These are phyloP conservation scores for Globisporangium apiculatum DNA, from an alignment of 352 stramenopile genomes.

Conservation along the genomic window DNA sequence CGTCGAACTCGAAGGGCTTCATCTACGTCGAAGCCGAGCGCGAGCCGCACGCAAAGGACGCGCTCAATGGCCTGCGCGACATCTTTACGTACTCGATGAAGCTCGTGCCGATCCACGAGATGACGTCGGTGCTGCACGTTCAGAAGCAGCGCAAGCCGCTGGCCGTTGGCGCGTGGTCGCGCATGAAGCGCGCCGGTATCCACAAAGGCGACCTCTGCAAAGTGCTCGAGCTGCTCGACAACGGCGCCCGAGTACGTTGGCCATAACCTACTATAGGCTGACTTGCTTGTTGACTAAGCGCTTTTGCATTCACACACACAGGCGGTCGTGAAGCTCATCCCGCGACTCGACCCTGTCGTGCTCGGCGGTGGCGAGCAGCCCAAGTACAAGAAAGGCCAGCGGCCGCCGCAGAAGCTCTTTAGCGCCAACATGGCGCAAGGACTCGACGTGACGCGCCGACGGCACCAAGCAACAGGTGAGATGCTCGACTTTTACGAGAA, in stretches of 20 bases:
- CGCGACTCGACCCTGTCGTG: constrained; percentile 70
- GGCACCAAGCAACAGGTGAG: constrained; percentile 62
- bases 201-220: constrained; percentile 88
- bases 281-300: no score
- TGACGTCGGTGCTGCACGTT: constrained; percentile 85
- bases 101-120: constrained; percentile 85
- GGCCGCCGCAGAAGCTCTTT: constrained; percentile 82
- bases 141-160: constrained; percentile 82
- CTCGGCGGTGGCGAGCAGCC: constrained; percentile 64
- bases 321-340: constrained; percentile 84
- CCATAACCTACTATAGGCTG: no score
- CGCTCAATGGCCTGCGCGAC: constrained; percentile 75
- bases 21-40: constrained; percentile 87
- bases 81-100: constrained; percentile 88
- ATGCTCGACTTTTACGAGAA: constrained; percentile 89
- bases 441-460: constrained; percentile 53
- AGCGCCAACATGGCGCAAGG: constrained; percentile 60
- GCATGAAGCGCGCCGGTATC: constrained; percentile 80
- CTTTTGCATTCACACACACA: constrained; percentile 7
- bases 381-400: constrained; percentile 88
- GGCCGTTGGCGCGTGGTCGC: constrained; percentile 66
- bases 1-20: constrained; percentile 85
- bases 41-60: constrained; percentile 80
- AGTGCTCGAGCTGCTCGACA: constrained; percentile 84
- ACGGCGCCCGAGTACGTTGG: constrained; percentile 52